These are phyloP conservation scores for Pneumocystis murina DNA, from an alignment of 1,139 yeast genomes.

Conservation along the genomic window DNA sequence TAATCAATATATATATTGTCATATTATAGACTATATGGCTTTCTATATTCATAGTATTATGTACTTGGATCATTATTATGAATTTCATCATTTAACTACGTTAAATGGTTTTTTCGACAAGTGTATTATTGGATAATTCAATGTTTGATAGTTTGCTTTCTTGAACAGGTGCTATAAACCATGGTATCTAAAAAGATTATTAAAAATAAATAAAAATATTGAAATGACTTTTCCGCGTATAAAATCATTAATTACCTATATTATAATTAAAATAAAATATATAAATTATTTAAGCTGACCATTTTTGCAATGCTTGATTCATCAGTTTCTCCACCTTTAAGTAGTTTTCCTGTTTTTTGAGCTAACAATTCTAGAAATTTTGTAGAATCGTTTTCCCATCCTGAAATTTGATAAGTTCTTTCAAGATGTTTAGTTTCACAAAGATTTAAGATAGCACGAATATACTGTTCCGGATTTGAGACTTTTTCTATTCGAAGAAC, in stretches of 20 bases:
- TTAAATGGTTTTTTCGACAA: not conserved
- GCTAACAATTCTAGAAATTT: constrained; percentile 86
- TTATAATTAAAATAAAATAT: not conserved
- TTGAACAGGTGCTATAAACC: not conserved
- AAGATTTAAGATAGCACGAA: constrained; percentile 70
- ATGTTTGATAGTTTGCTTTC: not conserved
- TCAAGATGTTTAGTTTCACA: constrained; percentile 86
- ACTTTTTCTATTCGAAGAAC: constrained; percentile 97
- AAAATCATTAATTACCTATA: constrained; percentile 54
- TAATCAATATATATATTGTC: not conserved
- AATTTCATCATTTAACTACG: not conserved
- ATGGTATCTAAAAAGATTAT: not conserved
- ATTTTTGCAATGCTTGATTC: constrained; percentile 85
- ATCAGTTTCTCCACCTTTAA: constrained; percentile 97
- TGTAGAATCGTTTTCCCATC: constrained; percentile 62
- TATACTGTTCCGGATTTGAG: constrained; percentile 85
- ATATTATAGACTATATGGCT: not conserved
- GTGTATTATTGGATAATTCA: not conserved
- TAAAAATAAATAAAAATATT: not conserved
- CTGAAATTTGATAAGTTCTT: constrained; percentile 85
- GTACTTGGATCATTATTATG: no score
- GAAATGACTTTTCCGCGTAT: constrained; percentile 78
- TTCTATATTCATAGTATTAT: not conserved
- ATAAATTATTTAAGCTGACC: constrained; percentile 24
- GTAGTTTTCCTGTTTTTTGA: constrained; percentile 75